Evolutionary conservation across 139 green algal species (phyloP).

Genomic region (Micractinium conductrix): DNA sequence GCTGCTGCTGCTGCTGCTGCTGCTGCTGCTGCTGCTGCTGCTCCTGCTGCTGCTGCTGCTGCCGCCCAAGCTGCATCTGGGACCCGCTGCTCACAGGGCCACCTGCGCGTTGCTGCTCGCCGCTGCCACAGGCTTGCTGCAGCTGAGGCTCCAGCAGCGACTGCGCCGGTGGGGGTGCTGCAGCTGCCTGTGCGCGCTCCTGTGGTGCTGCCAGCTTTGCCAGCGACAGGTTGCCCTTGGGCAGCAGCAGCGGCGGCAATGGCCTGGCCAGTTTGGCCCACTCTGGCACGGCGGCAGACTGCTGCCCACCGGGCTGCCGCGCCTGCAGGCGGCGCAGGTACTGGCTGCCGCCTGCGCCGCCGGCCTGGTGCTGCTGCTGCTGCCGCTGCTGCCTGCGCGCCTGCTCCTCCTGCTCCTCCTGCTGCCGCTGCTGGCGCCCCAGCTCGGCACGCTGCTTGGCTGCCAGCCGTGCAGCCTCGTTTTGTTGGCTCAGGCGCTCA

Average conservation of each 20-base stretch:
- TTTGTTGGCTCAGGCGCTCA: neutral
- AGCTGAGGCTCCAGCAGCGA: neutral
- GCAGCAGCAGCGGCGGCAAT: neutral
- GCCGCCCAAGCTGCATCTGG: neutral
- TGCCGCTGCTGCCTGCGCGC: neutral
- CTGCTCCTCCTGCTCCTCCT: neutral
- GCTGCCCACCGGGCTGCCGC: neutral
- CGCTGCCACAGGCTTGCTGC: neutral
- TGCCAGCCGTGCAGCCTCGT: neutral
- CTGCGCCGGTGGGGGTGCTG: neutral
- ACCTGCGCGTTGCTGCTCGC: neutral
- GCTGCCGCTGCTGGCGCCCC: neutral
- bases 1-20: neutral
- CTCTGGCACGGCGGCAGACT: neutral
- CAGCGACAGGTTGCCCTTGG: neutral
- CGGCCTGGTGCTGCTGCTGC: neutral
- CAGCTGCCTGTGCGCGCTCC: no score
- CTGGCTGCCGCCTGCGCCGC: neutral
- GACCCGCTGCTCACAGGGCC: no score
- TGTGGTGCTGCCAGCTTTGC: no score
- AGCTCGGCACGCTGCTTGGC: conserved; percentile 4
- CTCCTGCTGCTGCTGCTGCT: neutral
- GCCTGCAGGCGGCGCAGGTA: neutral
- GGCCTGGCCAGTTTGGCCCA: neutral
- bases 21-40: neutral